Evolutionary conservation across 306 rosid genomes (phyloP).

Genomic region (Cucurbita maxima): DNA sequence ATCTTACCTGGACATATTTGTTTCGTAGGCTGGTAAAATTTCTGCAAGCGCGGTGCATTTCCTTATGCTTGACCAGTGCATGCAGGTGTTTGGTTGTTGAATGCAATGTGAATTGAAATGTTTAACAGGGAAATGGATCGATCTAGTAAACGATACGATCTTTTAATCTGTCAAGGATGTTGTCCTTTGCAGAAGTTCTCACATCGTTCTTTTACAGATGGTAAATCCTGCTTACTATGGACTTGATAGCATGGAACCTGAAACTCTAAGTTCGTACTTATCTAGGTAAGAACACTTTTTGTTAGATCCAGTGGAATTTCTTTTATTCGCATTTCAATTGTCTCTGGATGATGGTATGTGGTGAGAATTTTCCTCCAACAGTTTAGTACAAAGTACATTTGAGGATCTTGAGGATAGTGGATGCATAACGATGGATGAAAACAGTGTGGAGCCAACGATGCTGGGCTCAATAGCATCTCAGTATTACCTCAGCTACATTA

Average conservation of each 20-base stretch:
- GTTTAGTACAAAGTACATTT: slow-evolving; percentile 68
- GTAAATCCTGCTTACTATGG: slow-evolving; percentile 96
- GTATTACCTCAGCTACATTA: slow-evolving; percentile 84
- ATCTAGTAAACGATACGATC: not conserved
- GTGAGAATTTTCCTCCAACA: slow-evolving; percentile 23
- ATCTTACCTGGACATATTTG: slow-evolving; percentile 93
- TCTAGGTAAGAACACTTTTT: slow-evolving; percentile 52
- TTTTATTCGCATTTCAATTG: not conserved
- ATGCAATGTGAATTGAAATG: not conserved
- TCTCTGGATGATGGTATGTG: slow-evolving; percentile 1
- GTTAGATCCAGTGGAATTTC: not conserved
- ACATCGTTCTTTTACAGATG: slow-evolving; percentile 32
- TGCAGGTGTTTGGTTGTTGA: not conserved
- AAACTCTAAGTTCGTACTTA: slow-evolving; percentile 53
- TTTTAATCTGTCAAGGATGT: not conserved
- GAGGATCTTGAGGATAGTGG: slow-evolving; percentile 99
- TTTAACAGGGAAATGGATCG: not conserved
- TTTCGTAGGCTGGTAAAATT: slow-evolving; percentile 83
- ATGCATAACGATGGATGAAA: slow-evolving; percentile 72
- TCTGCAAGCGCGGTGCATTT: not conserved
- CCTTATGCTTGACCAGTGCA: not conserved
- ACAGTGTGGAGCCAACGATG: slow-evolving; percentile 56
- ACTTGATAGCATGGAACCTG: slow-evolving; percentile 59
- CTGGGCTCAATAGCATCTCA: slow-evolving; percentile 92
- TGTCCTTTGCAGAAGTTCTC: not conserved